These are phyloP conservation scores for Pseudogymnoascus pannorum DNA, from an alignment of 2,329 filamentous ascomycete genomes.

Conservation along the genomic window DNA sequence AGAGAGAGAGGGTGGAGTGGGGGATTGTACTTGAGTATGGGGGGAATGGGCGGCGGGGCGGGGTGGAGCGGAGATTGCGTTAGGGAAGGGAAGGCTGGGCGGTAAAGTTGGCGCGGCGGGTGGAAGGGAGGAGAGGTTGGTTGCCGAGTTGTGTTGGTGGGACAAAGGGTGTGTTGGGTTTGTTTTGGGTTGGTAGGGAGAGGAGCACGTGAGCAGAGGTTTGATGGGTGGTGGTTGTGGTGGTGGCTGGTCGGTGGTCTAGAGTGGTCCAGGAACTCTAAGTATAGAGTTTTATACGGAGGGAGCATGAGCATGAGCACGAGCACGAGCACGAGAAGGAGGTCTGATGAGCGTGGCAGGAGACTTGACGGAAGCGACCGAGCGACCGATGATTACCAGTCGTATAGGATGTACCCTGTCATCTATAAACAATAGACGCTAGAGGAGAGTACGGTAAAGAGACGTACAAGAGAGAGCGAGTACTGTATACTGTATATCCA, in stretches of 20 bases:
- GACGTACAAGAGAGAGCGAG: too few species aligned
- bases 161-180: neutral
- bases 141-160: slow-evolving; percentile 30
- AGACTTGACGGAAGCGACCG: neutral
- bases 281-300: neutral
- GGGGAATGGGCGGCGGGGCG: slow-evolving; percentile 51
- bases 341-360: neutral
- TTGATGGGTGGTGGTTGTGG: neutral
- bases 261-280: neutral
- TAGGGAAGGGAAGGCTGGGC: slow-evolving; percentile 51
- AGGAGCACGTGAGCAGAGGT: neutral
- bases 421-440: neutral
- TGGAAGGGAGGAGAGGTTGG: slow-evolving; percentile 49
- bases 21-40: slow-evolving; percentile 35
- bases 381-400: neutral
- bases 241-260: neutral
- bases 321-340: neutral
- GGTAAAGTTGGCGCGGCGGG: slow-evolving; percentile 37
- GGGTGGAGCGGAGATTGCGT: slow-evolving; percentile 52
- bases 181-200: neutral
- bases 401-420: neutral
- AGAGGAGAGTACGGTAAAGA: neutral
- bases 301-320: too few species aligned
- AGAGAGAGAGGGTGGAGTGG: slow-evolving; percentile 45
- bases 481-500: too few species aligned